Evolutionary conservation across 2,329 filamentous ascomycete species (phyloP), one percentile per base, ranked within the genome.

Genomic region (Aspergillus quadricinctus): DNA sequence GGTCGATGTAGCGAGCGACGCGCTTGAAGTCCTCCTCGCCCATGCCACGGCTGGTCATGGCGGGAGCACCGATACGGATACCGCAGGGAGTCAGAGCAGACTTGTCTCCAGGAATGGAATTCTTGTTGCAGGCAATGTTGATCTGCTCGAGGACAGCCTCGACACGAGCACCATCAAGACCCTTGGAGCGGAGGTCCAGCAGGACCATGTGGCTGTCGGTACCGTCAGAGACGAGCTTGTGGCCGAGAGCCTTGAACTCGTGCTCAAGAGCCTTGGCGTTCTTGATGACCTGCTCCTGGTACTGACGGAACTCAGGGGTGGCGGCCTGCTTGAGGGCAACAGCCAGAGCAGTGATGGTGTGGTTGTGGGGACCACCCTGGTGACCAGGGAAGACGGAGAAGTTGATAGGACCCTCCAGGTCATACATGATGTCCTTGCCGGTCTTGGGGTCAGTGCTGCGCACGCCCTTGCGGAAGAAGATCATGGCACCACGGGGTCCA

Each of bases 81-180:
- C 94, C 94, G 71, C 88, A 91, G 54, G 94, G 94, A 62, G 91
- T 96, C 65, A 99, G 85, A 50, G 94, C 94, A 57, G 90, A 96
- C 83, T 96, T 97, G 83, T 99, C 94, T 62, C 94, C 94, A 43
- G 94, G 94, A 57, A 96, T 94, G 59, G 90, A 88, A 86, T 99
- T 99, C 87, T 99, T 99, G 87, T 99, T 99, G 85, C 92, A 96
- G 61, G 94, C 92, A 76, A 99, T 96, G 83, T 96, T 96, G 79
- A 97, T 94, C 76, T 95, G 89, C 82, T 99, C 94, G 21, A 99
- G 88, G 57, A 99, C 89, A 60, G 90, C 88, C 83, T 99, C 94
- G 45, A 97, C 89, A 76, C 94, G 91, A 57, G 89, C 88, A 64
- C 92, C 92, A 70, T 99, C 94, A 59, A 99, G 86, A 56, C 83